Evolutionary conservation across 169 alveolate species (phyloP).

Genomic region (Plasmodium ovale): DNA sequence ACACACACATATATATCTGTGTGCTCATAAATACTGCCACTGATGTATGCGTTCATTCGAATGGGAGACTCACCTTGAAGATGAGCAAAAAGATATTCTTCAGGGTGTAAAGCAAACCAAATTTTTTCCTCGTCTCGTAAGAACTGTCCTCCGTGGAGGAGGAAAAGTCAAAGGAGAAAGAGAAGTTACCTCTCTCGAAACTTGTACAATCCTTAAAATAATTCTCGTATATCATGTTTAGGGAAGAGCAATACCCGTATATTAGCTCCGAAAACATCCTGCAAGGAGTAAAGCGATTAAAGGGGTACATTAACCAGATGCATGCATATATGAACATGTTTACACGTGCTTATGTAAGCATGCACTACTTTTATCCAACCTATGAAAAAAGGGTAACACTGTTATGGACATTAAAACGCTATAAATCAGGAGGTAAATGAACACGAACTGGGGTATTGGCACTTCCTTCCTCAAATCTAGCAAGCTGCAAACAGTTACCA

Average conservation of each 20-base stretch:
- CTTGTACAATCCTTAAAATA: constrained; percentile 40
- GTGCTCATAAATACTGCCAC: neutral
- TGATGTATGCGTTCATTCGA: neutral
- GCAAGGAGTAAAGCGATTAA: neutral
- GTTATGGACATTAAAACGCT: constrained; percentile 63
- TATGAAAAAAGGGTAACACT: constrained; percentile 54
- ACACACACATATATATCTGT: neutral
- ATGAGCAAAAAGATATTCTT: constrained; percentile 31
- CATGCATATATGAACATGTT: neutral
- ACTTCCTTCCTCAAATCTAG: neutral
- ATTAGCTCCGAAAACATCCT: constrained; percentile 58
- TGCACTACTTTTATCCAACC: constrained; percentile 3
- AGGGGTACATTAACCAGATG: neutral
- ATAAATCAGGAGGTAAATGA: constrained; percentile 26
- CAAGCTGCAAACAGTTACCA: constrained; percentile 4
- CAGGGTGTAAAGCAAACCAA: constrained; percentile 43
- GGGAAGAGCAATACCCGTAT: constrained; percentile 65
- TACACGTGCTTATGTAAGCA: neutral
- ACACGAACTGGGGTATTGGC: constrained; percentile 24
- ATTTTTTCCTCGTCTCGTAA: constrained; percentile 19
- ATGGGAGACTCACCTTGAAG: constrained; percentile 15
- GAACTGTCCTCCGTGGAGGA: constrained; percentile 60
- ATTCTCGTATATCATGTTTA: constrained; percentile 30
- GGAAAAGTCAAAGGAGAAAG: constrained; percentile 57
- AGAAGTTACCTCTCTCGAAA: constrained; percentile 8